These are phyloP conservation scores for Picocystis sp. DNA, from an alignment of 163 green algal genomes.

Conservation along the genomic window DNA sequence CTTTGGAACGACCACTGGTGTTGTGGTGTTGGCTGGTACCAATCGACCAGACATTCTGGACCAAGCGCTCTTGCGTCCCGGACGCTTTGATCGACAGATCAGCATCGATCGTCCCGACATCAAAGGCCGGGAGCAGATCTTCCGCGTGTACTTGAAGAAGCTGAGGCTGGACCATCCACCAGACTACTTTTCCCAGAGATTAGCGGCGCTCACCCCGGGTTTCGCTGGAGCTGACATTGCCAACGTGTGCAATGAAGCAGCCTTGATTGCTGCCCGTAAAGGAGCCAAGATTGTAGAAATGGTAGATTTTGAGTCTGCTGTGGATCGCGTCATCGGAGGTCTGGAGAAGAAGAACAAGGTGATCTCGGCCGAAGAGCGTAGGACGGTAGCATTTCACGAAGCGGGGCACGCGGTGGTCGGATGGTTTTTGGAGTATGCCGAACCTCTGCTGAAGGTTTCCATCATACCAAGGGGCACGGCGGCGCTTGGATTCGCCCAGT, in stretches of 20 bases:
- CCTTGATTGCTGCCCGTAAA: constrained; percentile 77
- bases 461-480: constrained; percentile 89
- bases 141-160: constrained; percentile 62
- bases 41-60: constrained; percentile 95
- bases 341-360: constrained; percentile 94
- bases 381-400: constrained; percentile 95
- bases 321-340: constrained; percentile 93
- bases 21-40: constrained; percentile 90
- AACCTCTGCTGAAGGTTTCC: constrained; percentile 96
- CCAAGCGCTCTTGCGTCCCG: constrained; percentile 76
- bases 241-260: constrained; percentile 95
- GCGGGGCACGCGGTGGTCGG: constrained; percentile 88
- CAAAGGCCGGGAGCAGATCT: constrained; percentile 92
- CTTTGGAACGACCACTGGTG: constrained; percentile 69
- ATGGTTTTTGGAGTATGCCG: constrained; percentile 93
- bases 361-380: constrained; percentile 66
- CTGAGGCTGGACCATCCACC: constrained; percentile 46
- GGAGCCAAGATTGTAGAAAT: constrained; percentile 39
- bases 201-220: constrained; percentile 82
- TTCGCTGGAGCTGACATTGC: constrained; percentile 95
- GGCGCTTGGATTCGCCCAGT: constrained; percentile 96
- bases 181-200: constrained; percentile 55
- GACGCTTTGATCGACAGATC: constrained; percentile 51
- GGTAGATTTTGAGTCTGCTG: constrained; percentile 78
- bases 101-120: constrained; percentile 91